phyloP scores from a whole-genome alignment of 2,329 filamentous ascomycete species.

The Coleophoma eucalyptorum region DNA sequence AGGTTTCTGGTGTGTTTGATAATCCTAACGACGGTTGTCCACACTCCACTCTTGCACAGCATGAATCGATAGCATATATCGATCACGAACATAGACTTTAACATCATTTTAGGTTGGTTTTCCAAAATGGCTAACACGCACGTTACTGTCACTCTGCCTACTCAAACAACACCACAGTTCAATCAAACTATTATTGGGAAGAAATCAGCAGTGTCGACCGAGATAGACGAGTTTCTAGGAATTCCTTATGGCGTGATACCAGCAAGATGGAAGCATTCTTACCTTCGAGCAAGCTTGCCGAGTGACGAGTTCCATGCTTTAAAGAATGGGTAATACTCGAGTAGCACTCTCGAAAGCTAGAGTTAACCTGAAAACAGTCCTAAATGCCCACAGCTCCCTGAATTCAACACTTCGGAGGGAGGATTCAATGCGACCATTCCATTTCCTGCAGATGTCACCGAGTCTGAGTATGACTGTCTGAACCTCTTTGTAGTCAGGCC shows the following conservation, averaged over 20 bases:
- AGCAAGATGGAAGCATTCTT: conserved; percentile 6
- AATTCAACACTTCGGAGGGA: conserved; percentile 1
- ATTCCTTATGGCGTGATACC: conserved; percentile 7
- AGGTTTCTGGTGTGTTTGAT: too few species aligned
- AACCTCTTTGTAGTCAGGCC: conserved; percentile 7
- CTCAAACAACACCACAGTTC: neutral
- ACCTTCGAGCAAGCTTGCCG: neutral
- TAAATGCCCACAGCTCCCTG: conserved; percentile 6
- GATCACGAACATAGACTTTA: too few species aligned
- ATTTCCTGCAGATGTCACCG: conserved; percentile 2
- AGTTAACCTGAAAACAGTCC: neutral
- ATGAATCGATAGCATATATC: too few species aligned
- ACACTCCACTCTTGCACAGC: too few species aligned
- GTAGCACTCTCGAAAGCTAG: too few species aligned
- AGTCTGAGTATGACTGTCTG: conserved; percentile 7
- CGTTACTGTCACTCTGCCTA: neutral
- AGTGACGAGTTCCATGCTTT: conserved; percentile 3
- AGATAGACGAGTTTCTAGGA: conserved; percentile 8
- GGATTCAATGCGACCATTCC: conserved; percentile 2
- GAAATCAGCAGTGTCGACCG: neutral
- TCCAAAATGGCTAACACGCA: neutral
- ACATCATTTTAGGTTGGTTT: too few species aligned
- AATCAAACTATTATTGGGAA: conserved; percentile 4
- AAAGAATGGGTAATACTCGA: conserved; percentile 1
- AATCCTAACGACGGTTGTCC: too few species aligned